Evolutionary conservation across 495 filamentous ascomycete genomes (phyloP).

Genomic region (Entonaema liquescens): DNA sequence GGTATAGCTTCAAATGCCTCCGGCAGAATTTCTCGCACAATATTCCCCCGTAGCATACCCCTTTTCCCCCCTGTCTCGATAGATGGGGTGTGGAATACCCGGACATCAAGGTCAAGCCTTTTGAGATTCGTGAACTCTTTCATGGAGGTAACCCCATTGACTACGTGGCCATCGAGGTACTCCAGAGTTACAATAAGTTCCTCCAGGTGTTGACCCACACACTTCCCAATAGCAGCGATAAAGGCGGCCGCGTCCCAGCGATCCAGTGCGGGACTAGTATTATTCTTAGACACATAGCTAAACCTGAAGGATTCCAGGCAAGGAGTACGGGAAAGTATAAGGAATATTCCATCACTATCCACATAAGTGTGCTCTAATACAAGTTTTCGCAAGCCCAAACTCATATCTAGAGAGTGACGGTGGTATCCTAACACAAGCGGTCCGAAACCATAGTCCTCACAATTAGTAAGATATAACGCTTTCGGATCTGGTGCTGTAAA

Average conservation of each 20-base stretch:
- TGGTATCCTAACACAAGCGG: neutral
- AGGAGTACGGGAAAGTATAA: constrained; percentile 3
- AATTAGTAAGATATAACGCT: neutral
- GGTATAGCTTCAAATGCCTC: neutral
- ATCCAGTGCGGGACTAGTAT: neutral
- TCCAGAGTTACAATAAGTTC: neutral
- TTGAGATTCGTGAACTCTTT: constrained; percentile 6
- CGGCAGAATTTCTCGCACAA: neutral
- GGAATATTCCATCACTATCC: neutral
- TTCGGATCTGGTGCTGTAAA: neutral
- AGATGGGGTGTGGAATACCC: neutral
- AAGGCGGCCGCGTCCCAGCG: neutral
- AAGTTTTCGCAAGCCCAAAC: neutral
- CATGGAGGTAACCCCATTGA: neutral
- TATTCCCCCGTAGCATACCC: neutral
- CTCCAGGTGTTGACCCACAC: neutral
- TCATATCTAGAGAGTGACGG: neutral
- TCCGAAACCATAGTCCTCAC: neutral
- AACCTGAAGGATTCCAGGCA: neutral
- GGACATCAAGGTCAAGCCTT: neutral
- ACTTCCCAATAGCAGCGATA: neutral
- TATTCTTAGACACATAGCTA: neutral
- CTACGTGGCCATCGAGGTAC: neutral
- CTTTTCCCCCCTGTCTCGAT: neutral
- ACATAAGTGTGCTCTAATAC: neutral